phyloP scores from a whole-genome alignment of 2,329 filamentous ascomycete genomes.

The Simplicillium sp. region DNA sequence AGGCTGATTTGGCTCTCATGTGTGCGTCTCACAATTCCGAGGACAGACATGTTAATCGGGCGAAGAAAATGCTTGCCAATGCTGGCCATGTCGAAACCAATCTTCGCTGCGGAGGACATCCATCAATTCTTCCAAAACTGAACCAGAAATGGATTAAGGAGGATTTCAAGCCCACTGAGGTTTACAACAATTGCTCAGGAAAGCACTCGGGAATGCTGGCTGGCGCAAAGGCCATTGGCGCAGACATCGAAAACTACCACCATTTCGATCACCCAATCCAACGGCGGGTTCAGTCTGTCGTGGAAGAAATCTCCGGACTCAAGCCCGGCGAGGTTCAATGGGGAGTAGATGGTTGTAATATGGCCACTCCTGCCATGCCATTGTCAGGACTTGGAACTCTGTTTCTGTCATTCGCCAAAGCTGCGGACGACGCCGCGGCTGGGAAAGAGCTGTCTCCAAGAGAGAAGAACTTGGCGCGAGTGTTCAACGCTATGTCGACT shows the following conservation, averaged over 20 bases:
- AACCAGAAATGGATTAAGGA: slow-evolving; percentile 27
- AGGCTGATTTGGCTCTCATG: slow-evolving; percentile 33
- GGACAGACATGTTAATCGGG: slow-evolving; percentile 25
- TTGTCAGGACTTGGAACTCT: slow-evolving; percentile 23
- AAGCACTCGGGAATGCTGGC: slow-evolving; percentile 39
- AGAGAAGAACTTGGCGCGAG: slow-evolving; percentile 15
- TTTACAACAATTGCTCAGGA: slow-evolving; percentile 37
- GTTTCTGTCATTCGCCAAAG: slow-evolving; percentile 26
- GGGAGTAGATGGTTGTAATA: slow-evolving; percentile 36
- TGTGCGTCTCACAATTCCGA: slow-evolving; percentile 38
- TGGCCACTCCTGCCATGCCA: slow-evolving; percentile 32
- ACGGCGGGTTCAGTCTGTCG: slow-evolving; percentile 20
- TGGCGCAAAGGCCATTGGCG: slow-evolving; percentile 26
- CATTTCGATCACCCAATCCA: slow-evolving; percentile 26
- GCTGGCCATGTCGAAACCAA: slow-evolving; percentile 21
- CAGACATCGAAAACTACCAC: slow-evolving; percentile 22
- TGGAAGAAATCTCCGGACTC: slow-evolving; percentile 24
- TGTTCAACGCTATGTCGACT: slow-evolving; percentile 31
- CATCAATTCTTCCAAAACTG: slow-evolving; percentile 21
- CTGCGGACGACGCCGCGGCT: slow-evolving; percentile 12
- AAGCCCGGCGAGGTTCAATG: slow-evolving; percentile 20
- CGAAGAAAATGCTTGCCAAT: slow-evolving; percentile 26
- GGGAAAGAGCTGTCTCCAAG: background rate
- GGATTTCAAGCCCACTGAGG: slow-evolving; percentile 23
- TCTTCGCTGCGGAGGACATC: slow-evolving; percentile 32